Conservation (phyloP, 257 asterid species). For the Hygrophila difformis region DNA sequence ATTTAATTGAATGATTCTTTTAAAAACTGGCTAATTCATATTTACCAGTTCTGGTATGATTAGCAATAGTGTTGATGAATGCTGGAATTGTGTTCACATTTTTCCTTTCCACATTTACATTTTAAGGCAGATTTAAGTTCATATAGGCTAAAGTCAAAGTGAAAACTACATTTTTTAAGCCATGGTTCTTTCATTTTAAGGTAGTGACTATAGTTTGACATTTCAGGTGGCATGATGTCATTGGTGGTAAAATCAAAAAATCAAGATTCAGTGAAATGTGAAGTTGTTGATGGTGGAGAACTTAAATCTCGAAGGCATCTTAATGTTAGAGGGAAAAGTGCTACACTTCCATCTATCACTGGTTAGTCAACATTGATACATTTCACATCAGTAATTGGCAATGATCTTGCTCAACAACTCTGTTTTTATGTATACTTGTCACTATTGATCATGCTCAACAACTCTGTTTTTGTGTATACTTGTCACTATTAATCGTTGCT, state of each 20-base stretch:
- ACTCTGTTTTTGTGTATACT: slow-evolving; percentile 10
- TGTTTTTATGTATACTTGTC: slow-evolving; percentile 12
- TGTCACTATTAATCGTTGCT: slow-evolving; percentile 9
- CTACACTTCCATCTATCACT: slow-evolving; percentile 91
- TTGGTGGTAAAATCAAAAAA: slow-evolving; percentile 69
- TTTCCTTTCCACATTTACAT: no score
- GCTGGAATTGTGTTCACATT: no score
- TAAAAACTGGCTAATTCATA: no score
- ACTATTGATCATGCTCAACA: slow-evolving; percentile 1
- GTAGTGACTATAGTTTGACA: slow-evolving; percentile 13
- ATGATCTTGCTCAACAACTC: neutral
- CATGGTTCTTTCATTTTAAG: neutral
- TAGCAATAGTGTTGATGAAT: no score
- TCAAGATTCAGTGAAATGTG: slow-evolving; percentile 76
- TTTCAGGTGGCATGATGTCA: slow-evolving; percentile 97
- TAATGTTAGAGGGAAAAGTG: slow-evolving; percentile 95
- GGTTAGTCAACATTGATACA: slow-evolving; percentile 38
- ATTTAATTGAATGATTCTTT: no score
- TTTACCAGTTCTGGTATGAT: no score
- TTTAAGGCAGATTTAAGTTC: no score
- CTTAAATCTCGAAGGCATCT: slow-evolving; percentile 94
- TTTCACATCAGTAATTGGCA: neutral
- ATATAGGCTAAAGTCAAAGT: no score
- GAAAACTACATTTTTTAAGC: neutral
- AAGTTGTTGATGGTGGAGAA: slow-evolving; percentile 96